These are phyloP conservation scores for Serendipita sp. DNA, from an alignment of 768 basidiomycete species.

Conservation along the genomic window DNA sequence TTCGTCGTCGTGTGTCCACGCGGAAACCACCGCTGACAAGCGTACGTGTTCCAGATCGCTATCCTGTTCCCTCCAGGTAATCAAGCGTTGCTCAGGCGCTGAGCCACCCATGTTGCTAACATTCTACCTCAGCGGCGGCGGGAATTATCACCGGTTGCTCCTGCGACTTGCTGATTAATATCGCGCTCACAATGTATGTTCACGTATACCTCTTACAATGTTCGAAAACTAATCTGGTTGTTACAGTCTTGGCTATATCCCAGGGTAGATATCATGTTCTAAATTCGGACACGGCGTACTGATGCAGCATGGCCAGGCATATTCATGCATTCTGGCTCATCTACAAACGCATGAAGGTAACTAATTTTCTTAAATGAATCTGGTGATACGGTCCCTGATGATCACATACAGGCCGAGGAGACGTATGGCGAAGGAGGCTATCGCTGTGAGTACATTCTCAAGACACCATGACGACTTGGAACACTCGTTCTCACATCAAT, in stretches of 20 bases:
- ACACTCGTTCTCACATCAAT: neutral
- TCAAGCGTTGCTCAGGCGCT: neutral
- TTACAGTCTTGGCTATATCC: conserved; percentile 57
- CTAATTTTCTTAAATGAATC: conserved; percentile 32
- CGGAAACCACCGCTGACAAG: neutral
- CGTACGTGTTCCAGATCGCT: conserved; percentile 35
- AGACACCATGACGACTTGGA: neutral
- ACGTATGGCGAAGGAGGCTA: conserved; percentile 60
- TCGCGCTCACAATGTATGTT: conserved; percentile 57
- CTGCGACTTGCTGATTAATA: conserved; percentile 77
- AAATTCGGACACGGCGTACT: conserved; percentile 16
- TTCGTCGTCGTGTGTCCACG: no score
- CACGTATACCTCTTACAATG: neutral
- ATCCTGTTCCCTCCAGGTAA: conserved; percentile 52
- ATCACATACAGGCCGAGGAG: conserved; percentile 16
- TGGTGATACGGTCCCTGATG: neutral
- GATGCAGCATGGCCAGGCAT: neutral
- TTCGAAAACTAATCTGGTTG: neutral
- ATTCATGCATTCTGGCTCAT: conserved; percentile 77
- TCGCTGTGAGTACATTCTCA: conserved; percentile 44
- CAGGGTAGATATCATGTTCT: conserved; percentile 32
- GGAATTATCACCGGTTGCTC: conserved; percentile 67
- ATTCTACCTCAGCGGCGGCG: conserved; percentile 40
- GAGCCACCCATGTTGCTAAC: neutral
- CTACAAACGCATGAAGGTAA: conserved; percentile 78